Base-by-base conservation (phyloP, 768 basidiomycete genomes). In the Russula emetica region DNA sequence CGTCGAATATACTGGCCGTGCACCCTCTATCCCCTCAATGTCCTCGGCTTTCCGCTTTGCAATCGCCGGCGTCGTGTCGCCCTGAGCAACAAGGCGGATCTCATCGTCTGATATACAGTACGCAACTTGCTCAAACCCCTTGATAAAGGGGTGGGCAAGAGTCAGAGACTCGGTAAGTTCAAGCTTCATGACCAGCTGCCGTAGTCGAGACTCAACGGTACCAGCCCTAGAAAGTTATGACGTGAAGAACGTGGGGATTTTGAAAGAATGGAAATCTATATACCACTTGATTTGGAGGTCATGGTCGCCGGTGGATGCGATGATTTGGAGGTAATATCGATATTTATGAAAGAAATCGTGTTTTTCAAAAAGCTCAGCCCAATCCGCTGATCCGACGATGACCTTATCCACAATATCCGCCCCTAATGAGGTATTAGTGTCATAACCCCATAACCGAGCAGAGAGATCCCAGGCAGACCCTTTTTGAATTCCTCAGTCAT, bases 271-370 rank as follows among this genome's bases (percentile, higher is more conserved):
- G 53, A n/a, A 57, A 32, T 22, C 20, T 40, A 75, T 85, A 61
- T 70, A 95, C 96, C 96, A 98, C 78, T 97, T 97, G 64, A 92
- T 84, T 72, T 98, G 93, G 16, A 87, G 77, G n/a, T 94, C 93
- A 7, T 84, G 72, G 55, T 85, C 84, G 0, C 85, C 91, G 30
- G 94, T 92, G 5, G 92, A 94, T 9, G 96, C 94, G 60, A 94
- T 92, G 28, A 98, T 87, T 83, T 95, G 94, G 24, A 98, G 82
- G 74, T 98, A 98, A 78, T 95, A 94, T 66, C 89, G 86, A 74
- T 98, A 98, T 77, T 89, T 93, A 74, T 89, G 86, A 81, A 98
- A 99, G 75, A 99, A 98, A 74, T 98, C 94, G 72, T 96, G 94
- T 73, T 93, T 92, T 51, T 85, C 75, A 71, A 98, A 99, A n/a